phyloP scores from a whole-genome alignment of 768 basidiomycete genomes.

The Suillus americanus region DNA sequence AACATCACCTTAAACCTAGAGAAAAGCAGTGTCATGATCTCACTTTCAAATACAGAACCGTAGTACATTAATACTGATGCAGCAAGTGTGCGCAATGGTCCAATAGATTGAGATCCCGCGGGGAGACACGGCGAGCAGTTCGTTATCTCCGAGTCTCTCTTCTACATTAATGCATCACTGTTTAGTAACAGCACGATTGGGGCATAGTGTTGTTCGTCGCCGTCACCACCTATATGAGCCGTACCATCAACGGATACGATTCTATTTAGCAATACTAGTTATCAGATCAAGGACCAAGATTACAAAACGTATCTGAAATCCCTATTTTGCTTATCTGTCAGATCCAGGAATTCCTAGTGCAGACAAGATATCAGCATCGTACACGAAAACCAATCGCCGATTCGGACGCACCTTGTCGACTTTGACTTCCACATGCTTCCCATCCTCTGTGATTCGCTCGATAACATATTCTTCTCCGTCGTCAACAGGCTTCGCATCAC shows the following conservation, averaged over 20 bases:
- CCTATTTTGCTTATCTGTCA: not conserved
- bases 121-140: too few relatives aligned
- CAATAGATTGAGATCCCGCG: too few relatives aligned
- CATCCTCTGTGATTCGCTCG: not conserved
- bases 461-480: not conserved
- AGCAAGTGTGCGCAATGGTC: too few relatives aligned
- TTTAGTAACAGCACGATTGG: too few relatives aligned
- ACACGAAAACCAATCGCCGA: not conserved
- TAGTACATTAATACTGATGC: too few relatives aligned
- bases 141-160: too few relatives aligned
- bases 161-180: too few relatives aligned
- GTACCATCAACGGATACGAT: not conserved
- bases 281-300: not conserved
- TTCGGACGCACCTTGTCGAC: not conserved
- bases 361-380: not conserved
- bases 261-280: not conserved
- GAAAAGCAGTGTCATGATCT: too few relatives aligned
- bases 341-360: not conserved
- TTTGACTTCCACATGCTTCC: not conserved
- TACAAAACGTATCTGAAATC: not conserved
- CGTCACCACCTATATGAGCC: too few relatives aligned
- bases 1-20: too few relatives aligned
- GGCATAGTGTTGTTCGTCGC: too few relatives aligned
- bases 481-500: not conserved
- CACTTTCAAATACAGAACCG: too few relatives aligned